Conservation (phyloP, 129 eudicot species). For the Tagetes erecta region DNA sequence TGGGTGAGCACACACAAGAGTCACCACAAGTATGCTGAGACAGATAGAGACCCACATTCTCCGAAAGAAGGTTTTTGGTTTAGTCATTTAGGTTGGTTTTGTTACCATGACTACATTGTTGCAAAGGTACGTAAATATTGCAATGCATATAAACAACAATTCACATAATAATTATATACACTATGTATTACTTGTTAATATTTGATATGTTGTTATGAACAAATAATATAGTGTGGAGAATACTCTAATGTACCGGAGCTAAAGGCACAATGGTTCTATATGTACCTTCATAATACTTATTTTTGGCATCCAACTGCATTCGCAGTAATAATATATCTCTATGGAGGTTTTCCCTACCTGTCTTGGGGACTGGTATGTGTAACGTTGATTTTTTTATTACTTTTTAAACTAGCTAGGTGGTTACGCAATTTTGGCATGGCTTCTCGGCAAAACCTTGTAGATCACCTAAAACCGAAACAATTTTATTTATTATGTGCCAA, state of each 20-base stretch:
- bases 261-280: conserved; percentile 30
- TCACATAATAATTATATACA: neutral
- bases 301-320: conserved; percentile 14
- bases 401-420: conserved; percentile 8
- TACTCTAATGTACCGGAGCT: conserved; percentile 25
- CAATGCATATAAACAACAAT: neutral
- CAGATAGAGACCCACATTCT: conserved; percentile 26
- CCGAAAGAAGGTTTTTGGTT: conserved; percentile 27
- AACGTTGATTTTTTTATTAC: too few species aligned
- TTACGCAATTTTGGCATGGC: too few species aligned
- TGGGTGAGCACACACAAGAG: conserved; percentile 25
- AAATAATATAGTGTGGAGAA: conserved; percentile 25
- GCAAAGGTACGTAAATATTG: conserved; percentile 10
- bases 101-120: conserved; percentile 23
- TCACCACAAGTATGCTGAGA: conserved; percentile 30
- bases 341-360: conserved; percentile 30
- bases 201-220: neutral
- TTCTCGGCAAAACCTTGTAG: too few species aligned
- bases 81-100: conserved; percentile 32
- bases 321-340: conserved; percentile 5
- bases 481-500: neutral
- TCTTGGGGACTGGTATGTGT: too few species aligned
- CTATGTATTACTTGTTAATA: too few species aligned
- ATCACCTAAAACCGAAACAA: too few species aligned
- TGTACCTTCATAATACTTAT: conserved; percentile 27